phyloP scores from a whole-genome alignment of 2,329 filamentous ascomycete species.

The Aaosphaeria pasadenensis region DNA sequence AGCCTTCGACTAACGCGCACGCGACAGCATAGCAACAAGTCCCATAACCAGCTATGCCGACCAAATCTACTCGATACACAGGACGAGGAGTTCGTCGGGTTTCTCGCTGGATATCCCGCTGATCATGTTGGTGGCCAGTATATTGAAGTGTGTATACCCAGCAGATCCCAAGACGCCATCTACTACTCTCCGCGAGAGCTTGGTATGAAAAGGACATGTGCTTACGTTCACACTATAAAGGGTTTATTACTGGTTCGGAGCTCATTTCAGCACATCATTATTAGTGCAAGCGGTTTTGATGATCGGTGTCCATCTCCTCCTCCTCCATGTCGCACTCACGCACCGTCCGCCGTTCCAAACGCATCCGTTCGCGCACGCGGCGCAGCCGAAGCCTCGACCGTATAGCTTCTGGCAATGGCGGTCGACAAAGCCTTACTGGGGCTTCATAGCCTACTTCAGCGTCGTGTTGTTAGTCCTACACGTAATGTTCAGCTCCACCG shows the following conservation, averaged over 20 bases:
- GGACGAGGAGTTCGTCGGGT: slow-evolving; percentile 57
- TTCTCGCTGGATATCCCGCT: slow-evolving; percentile 66
- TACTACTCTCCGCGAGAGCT: background rate
- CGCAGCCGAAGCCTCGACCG: slow-evolving; percentile 55
- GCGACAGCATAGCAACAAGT: slow-evolving; percentile 55
- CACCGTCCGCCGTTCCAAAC: slow-evolving; percentile 48
- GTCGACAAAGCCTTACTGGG: slow-evolving; percentile 74
- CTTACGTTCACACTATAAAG: slow-evolving; percentile 29
- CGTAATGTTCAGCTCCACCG: slow-evolving; percentile 60
- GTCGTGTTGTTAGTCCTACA: slow-evolving; percentile 61
- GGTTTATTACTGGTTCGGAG: slow-evolving; percentile 65
- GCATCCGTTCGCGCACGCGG: slow-evolving; percentile 59
- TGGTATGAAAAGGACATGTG: background rate
- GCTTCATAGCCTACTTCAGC: slow-evolving; percentile 68
- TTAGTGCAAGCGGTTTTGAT: slow-evolving; percentile 60
- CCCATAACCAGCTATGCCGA: slow-evolving; percentile 65
- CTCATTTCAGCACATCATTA: slow-evolving; percentile 57
- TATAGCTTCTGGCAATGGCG: slow-evolving; percentile 85
- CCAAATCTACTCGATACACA: slow-evolving; percentile 64
- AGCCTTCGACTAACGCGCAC: background rate
- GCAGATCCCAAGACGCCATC: too few species aligned
- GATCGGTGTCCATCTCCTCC: slow-evolving; percentile 55
- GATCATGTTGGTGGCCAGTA: slow-evolving; percentile 65
- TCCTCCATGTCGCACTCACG: slow-evolving; percentile 60
- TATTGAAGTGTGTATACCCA: slow-evolving; percentile 52